Evolutionary conservation across 2,329 filamentous ascomycete species (phyloP).

Genomic region (Trichoderma afroharzianum): DNA sequence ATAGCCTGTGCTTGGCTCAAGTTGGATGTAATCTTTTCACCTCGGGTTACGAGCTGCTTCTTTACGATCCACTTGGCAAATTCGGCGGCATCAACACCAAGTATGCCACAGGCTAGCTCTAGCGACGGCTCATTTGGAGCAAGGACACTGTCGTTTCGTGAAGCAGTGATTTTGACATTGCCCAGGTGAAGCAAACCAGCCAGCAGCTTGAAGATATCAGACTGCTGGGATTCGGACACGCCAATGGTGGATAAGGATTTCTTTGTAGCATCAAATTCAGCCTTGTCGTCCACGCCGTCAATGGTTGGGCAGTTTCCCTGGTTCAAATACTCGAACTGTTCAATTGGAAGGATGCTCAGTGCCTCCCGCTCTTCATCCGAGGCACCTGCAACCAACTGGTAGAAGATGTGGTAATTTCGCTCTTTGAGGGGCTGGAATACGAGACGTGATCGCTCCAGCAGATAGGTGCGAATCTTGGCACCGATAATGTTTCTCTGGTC

Average conservation of each 20-base stretch:
- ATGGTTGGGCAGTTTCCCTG: slow-evolving; percentile 89
- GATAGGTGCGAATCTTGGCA: slow-evolving; percentile 92
- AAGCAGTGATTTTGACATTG: slow-evolving; percentile 92
- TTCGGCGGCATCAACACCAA: slow-evolving; percentile 80
- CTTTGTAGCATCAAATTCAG: slow-evolving; percentile 85
- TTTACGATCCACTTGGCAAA: slow-evolving; percentile 99
- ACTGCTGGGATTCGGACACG: slow-evolving; percentile 68
- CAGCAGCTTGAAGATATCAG: slow-evolving; percentile 83
- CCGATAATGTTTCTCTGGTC: slow-evolving; percentile 93
- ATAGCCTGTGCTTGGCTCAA: slow-evolving; percentile 88
- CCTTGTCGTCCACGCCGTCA: slow-evolving; percentile 91
- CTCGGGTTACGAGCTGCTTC: slow-evolving; percentile 94
- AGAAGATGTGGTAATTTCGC: slow-evolving; percentile 98
- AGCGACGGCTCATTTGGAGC: slow-evolving; percentile 77
- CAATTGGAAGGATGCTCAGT: slow-evolving; percentile 72
- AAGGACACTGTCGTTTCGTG: slow-evolving; percentile 81
- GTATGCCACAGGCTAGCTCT: slow-evolving; percentile 73
- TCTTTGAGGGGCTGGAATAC: slow-evolving; percentile 98
- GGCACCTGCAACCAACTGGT: slow-evolving; percentile 92
- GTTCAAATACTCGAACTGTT: slow-evolving; percentile 94
- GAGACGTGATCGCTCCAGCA: slow-evolving; percentile 89
- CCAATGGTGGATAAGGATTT: slow-evolving; percentile 86
- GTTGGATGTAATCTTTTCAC: slow-evolving; percentile 96
- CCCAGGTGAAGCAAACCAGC: slow-evolving; percentile 90
- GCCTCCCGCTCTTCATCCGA: slow-evolving; percentile 77